A percentile compares a stretch with the other conserved stretches of the same genome.
Evolutionary conservation across 768 basidiomycete genomes (phyloP).

Genomic region (Leccinum arenicola): DNA sequence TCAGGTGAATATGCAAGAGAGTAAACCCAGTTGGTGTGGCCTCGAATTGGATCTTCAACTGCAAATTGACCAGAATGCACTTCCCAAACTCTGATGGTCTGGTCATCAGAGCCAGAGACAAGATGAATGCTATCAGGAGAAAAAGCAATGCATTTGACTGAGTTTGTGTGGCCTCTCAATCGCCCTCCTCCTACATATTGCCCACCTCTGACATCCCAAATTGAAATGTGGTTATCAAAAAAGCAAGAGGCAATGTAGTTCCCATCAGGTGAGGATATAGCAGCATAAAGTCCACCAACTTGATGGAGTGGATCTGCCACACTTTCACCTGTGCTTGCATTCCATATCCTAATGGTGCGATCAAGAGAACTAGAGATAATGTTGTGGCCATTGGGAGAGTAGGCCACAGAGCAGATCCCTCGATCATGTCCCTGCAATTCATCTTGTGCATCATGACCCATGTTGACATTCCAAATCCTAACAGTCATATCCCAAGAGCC

Average conservation of each 20-base stretch:
- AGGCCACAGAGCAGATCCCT: slow-evolving; percentile 5
- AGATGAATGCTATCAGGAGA: slow-evolving; percentile 17
- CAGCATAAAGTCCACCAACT: background rate
- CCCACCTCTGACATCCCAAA: slow-evolving; percentile 9
- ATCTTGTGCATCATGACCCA: background rate
- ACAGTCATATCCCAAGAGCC: slow-evolving; percentile 16
- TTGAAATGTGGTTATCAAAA: background rate
- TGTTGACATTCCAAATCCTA: slow-evolving; percentile 17
- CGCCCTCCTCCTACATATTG: background rate
- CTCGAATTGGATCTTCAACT: background rate
- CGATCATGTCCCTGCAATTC: slow-evolving; percentile 5
- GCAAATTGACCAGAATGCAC: slow-evolving; percentile 9
- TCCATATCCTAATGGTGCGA: slow-evolving; percentile 5
- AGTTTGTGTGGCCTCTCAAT: slow-evolving; percentile 3
- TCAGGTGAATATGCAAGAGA: slow-evolving; percentile 28
- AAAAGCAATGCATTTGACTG: slow-evolving; percentile 4
- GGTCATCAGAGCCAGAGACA: slow-evolving; percentile 8
- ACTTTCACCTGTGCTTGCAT: slow-evolving; percentile 8
- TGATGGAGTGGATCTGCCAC: background rate
- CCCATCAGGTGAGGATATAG: slow-evolving; percentile 21
- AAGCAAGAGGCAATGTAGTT: slow-evolving; percentile 18
- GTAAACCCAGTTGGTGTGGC: slow-evolving; percentile 7
- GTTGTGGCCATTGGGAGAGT: slow-evolving; percentile 14
- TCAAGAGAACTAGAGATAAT: slow-evolving; percentile 16
- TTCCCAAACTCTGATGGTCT: slow-evolving; percentile 10